These are phyloP conservation scores for Miscanthus lutarioriparius DNA, from an alignment of 176 grass and related monocot species.

Conservation along the genomic window DNA sequence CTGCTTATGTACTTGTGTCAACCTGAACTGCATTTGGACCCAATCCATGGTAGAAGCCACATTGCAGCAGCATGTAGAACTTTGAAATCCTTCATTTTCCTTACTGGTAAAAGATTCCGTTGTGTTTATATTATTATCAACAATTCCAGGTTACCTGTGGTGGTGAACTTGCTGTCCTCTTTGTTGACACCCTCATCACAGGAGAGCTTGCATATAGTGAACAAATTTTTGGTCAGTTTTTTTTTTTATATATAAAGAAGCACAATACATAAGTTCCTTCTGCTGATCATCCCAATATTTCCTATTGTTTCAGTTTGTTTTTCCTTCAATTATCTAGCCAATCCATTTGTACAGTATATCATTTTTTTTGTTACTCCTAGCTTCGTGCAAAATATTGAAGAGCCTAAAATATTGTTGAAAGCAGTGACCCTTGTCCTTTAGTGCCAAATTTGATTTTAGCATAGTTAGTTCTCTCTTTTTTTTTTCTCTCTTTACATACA, in stretches of 20 bases:
- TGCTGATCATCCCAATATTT: background rate
- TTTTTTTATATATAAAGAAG: constrained; percentile 18
- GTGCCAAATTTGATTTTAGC: background rate
- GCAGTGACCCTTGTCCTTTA: background rate
- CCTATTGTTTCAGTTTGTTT: background rate
- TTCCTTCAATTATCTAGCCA: background rate
- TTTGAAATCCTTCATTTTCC: constrained; percentile 26
- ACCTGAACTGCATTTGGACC: background rate
- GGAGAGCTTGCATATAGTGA: constrained; percentile 58
- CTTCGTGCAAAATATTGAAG: background rate
- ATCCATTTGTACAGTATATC: constrained; percentile 1
- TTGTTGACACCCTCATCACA: constrained; percentile 73
- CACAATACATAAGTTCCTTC: background rate
- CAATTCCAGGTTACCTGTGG: constrained; percentile 84
- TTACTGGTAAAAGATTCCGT: constrained; percentile 31
- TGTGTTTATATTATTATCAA: constrained; percentile 20
- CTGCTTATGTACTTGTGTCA: background rate
- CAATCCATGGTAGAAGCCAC: background rate
- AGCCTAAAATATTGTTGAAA: constrained; percentile 7
- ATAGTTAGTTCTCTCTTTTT: background rate
- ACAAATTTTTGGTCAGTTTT: constrained; percentile 75
- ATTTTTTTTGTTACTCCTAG: constrained; percentile 19
- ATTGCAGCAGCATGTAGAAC: background rate
- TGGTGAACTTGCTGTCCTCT: constrained; percentile 71
- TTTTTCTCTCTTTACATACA: background rate